Evolutionary conservation across 1,139 yeast species (phyloP).

Genomic region (Entelexis sorbosivorans): DNA sequence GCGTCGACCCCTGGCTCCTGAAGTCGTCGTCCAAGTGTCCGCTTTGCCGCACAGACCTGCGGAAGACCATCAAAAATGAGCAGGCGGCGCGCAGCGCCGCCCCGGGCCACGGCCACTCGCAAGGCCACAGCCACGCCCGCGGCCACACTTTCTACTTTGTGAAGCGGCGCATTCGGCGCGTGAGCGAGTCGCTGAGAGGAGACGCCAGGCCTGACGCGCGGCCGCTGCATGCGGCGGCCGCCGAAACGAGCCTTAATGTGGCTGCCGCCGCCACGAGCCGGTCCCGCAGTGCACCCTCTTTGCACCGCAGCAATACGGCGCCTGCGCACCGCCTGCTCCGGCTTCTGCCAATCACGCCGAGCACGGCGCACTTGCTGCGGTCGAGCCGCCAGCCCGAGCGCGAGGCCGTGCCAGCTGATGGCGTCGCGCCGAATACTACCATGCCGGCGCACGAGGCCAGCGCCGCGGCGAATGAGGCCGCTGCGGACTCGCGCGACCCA

Average conservation of each 20-base stretch:
- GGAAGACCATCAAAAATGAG: not conserved
- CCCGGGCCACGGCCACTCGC: no score
- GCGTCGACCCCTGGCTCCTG: constrained; percentile 76
- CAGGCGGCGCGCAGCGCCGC: no score
- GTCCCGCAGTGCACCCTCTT: not conserved
- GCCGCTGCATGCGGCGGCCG: not conserved
- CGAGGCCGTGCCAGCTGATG: not conserved
- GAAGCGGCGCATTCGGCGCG: not conserved
- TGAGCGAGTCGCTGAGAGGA: not conserved
- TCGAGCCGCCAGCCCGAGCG: not conserved
- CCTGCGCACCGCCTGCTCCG: not conserved
- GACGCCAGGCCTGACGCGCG: not conserved
- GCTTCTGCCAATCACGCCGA: not conserved
- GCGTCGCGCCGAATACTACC: no score
- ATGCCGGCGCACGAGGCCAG: no score
- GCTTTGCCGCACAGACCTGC: constrained; percentile 60
- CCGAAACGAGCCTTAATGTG: not conserved
- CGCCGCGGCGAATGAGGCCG: no score
- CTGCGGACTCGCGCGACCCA: no score
- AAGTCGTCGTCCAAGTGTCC: constrained; percentile 73
- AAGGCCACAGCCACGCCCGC: not conserved
- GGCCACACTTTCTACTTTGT: constrained; percentile 1
- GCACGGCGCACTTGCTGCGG: not conserved
- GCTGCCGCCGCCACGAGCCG: not conserved
- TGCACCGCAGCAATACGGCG: not conserved